Conservation (phyloP, 2,329 filamentous ascomycete species). For the Colletotrichum tabaci region DNA sequence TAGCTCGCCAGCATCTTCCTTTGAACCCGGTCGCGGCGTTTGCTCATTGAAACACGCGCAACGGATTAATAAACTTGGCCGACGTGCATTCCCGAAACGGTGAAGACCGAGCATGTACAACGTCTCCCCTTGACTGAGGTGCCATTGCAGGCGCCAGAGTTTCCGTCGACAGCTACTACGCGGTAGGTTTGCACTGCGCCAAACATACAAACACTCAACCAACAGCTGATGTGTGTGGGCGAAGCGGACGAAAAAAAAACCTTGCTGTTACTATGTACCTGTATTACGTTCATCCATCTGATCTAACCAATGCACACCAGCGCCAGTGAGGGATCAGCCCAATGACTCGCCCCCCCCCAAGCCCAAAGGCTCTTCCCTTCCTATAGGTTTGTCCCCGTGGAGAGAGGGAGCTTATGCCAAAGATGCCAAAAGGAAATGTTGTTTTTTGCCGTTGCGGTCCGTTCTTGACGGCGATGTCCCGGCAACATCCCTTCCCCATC, state of each 20-base stretch:
- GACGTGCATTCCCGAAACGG: neutral
- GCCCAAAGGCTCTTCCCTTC: slow-evolving; percentile 19
- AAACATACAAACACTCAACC: no score
- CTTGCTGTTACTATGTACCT: neutral
- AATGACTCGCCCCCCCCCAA: no score
- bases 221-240: no score
- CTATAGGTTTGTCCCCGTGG: no score
- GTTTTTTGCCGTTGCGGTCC: no score
- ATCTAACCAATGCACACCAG: neutral
- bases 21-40: no score
- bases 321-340: no score
- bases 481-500: no score
- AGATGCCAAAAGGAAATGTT: neutral
- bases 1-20: no score
- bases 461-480: no score
- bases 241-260: neutral
- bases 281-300: slow-evolving; percentile 3
- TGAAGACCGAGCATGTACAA: neutral
- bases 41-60: no score
- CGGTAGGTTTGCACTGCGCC: neutral
- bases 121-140: neutral
- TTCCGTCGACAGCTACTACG: neutral
- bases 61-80: no score
- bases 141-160: neutral
- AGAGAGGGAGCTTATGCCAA: neutral